Evolutionary conservation across 495 filamentous ascomycete species (phyloP), one percentile per base, ranked within the genome.

Genomic region (Tuber calosporum): DNA sequence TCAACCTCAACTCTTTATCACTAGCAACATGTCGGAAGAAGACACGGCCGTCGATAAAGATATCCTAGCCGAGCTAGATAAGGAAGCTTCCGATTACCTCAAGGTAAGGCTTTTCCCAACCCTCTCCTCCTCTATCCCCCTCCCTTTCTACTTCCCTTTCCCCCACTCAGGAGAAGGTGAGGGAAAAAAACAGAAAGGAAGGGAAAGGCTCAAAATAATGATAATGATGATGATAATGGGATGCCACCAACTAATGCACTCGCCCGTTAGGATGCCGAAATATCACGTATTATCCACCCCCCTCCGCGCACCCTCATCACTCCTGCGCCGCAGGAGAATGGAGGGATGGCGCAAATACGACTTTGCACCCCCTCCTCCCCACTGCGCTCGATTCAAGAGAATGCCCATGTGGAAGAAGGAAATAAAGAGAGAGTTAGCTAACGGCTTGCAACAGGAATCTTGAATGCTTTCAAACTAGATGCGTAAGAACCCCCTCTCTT

Each of bases 381-480:
- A 5, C 53, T 62, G 19, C 15, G 34, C 53, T 62, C 13, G 11
- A 11, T 34, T 19, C 53, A 34, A 30, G 26, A 62, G 30, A 62
- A 34, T 62, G 26, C 53, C 26, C 53, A 62, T 17, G 53, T 19
- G 26, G 30, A 30, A 13, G 11, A 62, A 62, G 17, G n/a, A 62
- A 62, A 15, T 15, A 30, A 62, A 62, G 26, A 34, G 82, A 70
- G 22, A 34, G 53, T 6, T 34, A 15, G 53, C 53, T 62, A 62
- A 62, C 53, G 4, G 13, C 38, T 43, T 26, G 19, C 42, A 36
- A 37, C 68, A 81, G 79, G 79, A 69, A 97, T 99, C 79, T 86
- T 96, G 76, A 90, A 91, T 81, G 92, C 93, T 69, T 99, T 97
- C 82, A 87, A 89, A 79, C 87, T 96, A 77, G 91, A 97, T 86